Conservation (phyloP, 1,139 yeast genomes). For the Taiozyma sp. region DNA sequence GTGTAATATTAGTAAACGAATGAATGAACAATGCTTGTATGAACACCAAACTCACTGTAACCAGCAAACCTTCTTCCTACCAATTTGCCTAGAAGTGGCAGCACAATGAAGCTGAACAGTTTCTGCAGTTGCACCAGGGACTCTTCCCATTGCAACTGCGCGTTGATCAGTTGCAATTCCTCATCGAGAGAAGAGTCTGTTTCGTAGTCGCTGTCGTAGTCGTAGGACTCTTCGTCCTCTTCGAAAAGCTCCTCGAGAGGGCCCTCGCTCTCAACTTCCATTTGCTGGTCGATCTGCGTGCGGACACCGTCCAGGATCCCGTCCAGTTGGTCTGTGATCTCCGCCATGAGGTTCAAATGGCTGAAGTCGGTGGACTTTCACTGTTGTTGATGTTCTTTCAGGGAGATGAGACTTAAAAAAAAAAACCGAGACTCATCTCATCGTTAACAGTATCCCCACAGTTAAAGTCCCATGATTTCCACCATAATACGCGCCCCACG, state of each 20-base stretch:
- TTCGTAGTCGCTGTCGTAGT: slow-evolving; percentile 10
- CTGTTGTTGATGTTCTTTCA: background rate
- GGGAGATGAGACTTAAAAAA: background rate
- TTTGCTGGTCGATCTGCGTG: background rate
- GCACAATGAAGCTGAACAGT: slow-evolving; percentile 50
- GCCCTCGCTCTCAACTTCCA: background rate
- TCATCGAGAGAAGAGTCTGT: slow-evolving; percentile 14
- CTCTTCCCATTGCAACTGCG: slow-evolving; percentile 82
- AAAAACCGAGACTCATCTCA: background rate
- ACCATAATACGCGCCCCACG: slow-evolving; percentile 11
- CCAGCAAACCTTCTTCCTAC: slow-evolving; percentile 63
- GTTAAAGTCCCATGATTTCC: background rate
- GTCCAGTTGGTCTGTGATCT: background rate
- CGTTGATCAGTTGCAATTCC: slow-evolving; percentile 31
- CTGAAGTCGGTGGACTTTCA: no score
- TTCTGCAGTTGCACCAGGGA: slow-evolving; percentile 58
- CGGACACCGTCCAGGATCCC: background rate
- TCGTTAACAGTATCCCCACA: background rate
- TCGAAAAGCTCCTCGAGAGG: background rate
- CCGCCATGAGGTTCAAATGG: background rate
- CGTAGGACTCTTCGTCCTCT: slow-evolving; percentile 8
- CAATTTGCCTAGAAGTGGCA: slow-evolving; percentile 69
- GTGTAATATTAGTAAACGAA: background rate
- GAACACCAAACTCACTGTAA: slow-evolving; percentile 11
- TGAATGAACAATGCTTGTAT: no score